A percentile compares a stretch with the other conserved stretches of the same genome.
Evolutionary conservation across 768 basidiomycete genomes (phyloP).

Genomic region (Leccinum subgranulosum): DNA sequence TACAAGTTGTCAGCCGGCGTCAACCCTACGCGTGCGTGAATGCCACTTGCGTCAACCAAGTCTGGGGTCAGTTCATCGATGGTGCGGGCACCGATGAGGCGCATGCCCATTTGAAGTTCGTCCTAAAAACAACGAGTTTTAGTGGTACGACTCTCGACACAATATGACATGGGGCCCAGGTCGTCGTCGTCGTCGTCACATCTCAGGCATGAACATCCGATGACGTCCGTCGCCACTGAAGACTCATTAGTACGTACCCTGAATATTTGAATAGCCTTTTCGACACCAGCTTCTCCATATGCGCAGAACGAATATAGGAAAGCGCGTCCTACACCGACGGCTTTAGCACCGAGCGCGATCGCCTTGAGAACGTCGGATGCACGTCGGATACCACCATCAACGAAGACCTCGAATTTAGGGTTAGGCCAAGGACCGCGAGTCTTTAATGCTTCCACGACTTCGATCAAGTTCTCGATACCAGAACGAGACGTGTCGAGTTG

Average conservation of each 20-base stretch:
- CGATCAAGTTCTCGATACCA: conserved; percentile 56
- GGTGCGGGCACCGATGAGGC: conserved; percentile 80
- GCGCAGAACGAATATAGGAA: conserved; percentile 83
- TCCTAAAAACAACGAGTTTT: conserved; percentile 46
- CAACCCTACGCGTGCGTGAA: conserved; percentile 28
- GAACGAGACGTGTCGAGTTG: conserved; percentile 81
- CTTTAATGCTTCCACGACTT: conserved; percentile 45
- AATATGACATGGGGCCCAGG: background rate
- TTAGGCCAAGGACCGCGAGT: conserved; percentile 72
- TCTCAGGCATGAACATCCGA: background rate
- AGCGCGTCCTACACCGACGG: conserved; percentile 76
- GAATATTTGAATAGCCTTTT: conserved; percentile 74
- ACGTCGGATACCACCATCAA: conserved; percentile 91
- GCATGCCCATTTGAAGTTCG: conserved; percentile 95
- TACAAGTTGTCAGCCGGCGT: conserved; percentile 31
- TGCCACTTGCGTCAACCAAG: conserved; percentile 75
- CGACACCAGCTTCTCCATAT: conserved; percentile 86
- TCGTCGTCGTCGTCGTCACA: background rate
- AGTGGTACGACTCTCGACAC: background rate
- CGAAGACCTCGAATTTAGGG: conserved; percentile 74
- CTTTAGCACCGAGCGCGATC: conserved; percentile 77
- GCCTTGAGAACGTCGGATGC: conserved; percentile 88
- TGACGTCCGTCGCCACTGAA: conserved; percentile 25
- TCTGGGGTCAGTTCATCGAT: conserved; percentile 74
- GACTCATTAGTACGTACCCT: conserved; percentile 39